phyloP scores from a whole-genome alignment of 768 basidiomycete genomes.

The Hemileccinum rubropunctum region DNA sequence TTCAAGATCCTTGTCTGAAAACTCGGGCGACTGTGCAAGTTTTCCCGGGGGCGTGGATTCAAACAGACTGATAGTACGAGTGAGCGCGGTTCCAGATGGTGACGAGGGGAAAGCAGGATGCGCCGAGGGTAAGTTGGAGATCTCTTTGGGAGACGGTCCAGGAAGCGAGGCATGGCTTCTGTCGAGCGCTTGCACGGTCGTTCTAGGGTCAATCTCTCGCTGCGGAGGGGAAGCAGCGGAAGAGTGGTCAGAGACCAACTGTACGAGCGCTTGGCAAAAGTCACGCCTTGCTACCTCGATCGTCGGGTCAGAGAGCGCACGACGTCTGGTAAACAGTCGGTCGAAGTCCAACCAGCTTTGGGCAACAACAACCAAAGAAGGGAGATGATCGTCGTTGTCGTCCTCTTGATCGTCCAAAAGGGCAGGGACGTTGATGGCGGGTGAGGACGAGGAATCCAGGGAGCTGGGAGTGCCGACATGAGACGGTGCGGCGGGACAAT shows the following conservation, averaged over 20 bases:
- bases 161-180: too few relatives aligned
- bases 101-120: background rate
- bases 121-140: too few relatives aligned
- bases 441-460: background rate
- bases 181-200: too few relatives aligned
- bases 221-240: background rate
- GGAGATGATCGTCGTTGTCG: background rate
- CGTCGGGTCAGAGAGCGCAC: background rate
- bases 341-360: constrained; percentile 10
- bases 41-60: background rate
- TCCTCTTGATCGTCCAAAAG: background rate
- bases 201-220: too few relatives aligned
- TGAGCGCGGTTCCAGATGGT: background rate
- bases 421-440: background rate
- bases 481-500: too few relatives aligned
- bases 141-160: too few relatives aligned
- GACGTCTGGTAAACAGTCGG: background rate
- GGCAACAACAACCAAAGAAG: background rate
- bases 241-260: background rate
- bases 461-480: background rate
- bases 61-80: background rate
- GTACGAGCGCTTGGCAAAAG: constrained; percentile 8
- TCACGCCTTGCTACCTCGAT: constrained; percentile 8
- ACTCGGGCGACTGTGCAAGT: background rate
- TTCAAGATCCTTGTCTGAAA: constrained; percentile 8